phyloP scores from a whole-genome alignment of 2,329 filamentous ascomycete species.

The Colletotrichum chrysophilum region DNA sequence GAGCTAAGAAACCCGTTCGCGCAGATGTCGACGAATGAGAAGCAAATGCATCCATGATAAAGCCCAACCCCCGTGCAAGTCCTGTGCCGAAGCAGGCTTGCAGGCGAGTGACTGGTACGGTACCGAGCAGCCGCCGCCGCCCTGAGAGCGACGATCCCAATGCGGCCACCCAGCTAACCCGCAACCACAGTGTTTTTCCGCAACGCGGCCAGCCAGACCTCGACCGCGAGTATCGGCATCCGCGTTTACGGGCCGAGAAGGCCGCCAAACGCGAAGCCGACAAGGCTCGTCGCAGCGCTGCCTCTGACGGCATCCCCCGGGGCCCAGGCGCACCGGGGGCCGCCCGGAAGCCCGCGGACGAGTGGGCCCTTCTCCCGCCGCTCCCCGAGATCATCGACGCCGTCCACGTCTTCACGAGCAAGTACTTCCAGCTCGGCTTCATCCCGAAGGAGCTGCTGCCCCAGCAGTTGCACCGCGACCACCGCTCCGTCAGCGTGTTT shows the following conservation, averaged over 20 bases:
- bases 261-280: slow-evolving; percentile 42
- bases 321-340: slow-evolving; percentile 1
- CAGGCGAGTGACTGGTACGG: slow-evolving; percentile 53
- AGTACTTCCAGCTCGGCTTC: slow-evolving; percentile 66
- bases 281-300: slow-evolving; percentile 37
- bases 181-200: slow-evolving; percentile 51
- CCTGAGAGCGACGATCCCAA: not conserved
- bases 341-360: slow-evolving; percentile 36
- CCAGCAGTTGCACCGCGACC: slow-evolving; percentile 49
- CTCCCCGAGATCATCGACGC: slow-evolving; percentile 55
- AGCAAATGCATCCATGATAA: slow-evolving; percentile 61
- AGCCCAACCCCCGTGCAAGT: slow-evolving; percentile 53
- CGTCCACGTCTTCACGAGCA: slow-evolving; percentile 55
- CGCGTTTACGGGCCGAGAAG: slow-evolving; percentile 55
- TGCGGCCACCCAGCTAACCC: not conserved
- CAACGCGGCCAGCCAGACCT: slow-evolving; percentile 57
- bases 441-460: slow-evolving; percentile 59
- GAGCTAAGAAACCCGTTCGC: slow-evolving; percentile 1
- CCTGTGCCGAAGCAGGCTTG: slow-evolving; percentile 56
- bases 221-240: slow-evolving; percentile 62
- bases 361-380: slow-evolving; percentile 57
- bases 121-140: not conserved
- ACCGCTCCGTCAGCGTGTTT: slow-evolving; percentile 57
- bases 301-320: slow-evolving; percentile 30
- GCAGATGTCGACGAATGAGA: slow-evolving; percentile 60